Evolutionary conservation across 371 early-diverging fungal species (phyloP).

Genomic region (Syncephalis plumigaleata): DNA sequence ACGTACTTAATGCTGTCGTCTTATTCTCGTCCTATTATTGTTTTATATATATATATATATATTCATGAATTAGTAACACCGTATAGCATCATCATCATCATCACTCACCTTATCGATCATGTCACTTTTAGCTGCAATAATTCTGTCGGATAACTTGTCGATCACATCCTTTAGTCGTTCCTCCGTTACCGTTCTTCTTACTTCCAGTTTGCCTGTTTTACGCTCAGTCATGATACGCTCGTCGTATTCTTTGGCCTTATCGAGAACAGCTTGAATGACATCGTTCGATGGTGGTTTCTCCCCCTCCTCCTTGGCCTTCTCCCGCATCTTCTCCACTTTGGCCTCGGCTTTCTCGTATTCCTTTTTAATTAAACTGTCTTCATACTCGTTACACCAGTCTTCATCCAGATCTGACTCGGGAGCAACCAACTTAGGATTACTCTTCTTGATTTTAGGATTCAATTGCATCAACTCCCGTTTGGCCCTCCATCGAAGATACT

Average conservation of each 20-base stretch:
- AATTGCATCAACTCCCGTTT: constrained; percentile 41
- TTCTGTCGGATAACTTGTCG: constrained; percentile 42
- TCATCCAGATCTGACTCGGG: constrained; percentile 66
- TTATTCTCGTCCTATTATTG: constrained; percentile 91
- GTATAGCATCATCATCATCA: background rate
- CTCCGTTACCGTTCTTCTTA: constrained; percentile 14
- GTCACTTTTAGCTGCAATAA: constrained; percentile 39
- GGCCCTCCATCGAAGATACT: constrained; percentile 63
- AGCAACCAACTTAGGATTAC: constrained; percentile 35
- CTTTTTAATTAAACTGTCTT: constrained; percentile 29
- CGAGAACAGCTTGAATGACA: constrained; percentile 33
- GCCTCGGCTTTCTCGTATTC: constrained; percentile 35
- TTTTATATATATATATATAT: background rate
- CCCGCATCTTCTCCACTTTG: constrained; percentile 53
- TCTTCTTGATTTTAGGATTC: constrained; percentile 60
- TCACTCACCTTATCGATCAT: constrained; percentile 53
- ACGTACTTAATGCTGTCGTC: constrained; percentile 91
- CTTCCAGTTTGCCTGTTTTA: constrained; percentile 13
- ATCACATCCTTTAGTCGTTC: constrained; percentile 45
- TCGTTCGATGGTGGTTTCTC: constrained; percentile 25
- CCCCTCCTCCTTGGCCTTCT: constrained; percentile 37
- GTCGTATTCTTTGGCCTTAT: constrained; percentile 24
- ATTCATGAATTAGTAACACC: background rate
- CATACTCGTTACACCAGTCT: constrained; percentile 50
- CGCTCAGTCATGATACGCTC: constrained; percentile 25